These are phyloP conservation scores for Talaromyces sp. DNA, from an alignment of 2,329 filamentous ascomycete species.

Conservation along the genomic window DNA sequence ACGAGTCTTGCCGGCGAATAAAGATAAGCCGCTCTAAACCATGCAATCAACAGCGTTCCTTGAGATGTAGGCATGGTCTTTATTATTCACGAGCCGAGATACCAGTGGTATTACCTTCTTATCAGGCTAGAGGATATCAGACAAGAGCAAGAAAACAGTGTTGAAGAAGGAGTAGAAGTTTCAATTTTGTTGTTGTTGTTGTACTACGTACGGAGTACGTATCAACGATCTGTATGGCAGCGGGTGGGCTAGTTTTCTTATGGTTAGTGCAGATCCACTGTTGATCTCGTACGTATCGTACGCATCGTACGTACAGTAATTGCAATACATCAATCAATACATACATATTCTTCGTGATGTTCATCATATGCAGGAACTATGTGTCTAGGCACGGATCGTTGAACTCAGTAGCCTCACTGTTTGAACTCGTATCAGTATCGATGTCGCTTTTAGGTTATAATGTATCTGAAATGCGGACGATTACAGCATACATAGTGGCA, in stretches of 20 bases:
- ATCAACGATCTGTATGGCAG: neutral
- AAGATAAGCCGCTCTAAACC: neutral
- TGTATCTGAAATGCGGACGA: neutral
- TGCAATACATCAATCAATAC: neutral
- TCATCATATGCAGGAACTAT: neutral
- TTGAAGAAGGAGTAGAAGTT: neutral
- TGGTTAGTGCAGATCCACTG: neutral
- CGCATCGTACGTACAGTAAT: no score
- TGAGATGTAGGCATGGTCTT: neutral
- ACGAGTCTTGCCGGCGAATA: neutral
- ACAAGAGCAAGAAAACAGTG: neutral
- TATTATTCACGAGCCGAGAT: neutral
- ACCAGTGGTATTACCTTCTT: neutral
- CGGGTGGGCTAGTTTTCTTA: conserved; percentile 2
- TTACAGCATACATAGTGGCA: neutral
- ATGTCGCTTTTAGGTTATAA: no score
- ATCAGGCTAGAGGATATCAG: neutral
- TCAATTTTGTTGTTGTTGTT: neutral
- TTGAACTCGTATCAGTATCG: neutral
- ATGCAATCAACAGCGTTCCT: neutral
- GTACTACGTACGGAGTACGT: neutral
- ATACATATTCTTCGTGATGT: neutral
- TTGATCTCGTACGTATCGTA: neutral
- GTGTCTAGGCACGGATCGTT: neutral
- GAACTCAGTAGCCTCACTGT: neutral